Percentiles rank a stretch among this genome's conserved stretches.
These are phyloP conservation scores for Aspergillus mulundensis DNA, from an alignment of 495 filamentous ascomycete genomes.

Conservation along the genomic window DNA sequence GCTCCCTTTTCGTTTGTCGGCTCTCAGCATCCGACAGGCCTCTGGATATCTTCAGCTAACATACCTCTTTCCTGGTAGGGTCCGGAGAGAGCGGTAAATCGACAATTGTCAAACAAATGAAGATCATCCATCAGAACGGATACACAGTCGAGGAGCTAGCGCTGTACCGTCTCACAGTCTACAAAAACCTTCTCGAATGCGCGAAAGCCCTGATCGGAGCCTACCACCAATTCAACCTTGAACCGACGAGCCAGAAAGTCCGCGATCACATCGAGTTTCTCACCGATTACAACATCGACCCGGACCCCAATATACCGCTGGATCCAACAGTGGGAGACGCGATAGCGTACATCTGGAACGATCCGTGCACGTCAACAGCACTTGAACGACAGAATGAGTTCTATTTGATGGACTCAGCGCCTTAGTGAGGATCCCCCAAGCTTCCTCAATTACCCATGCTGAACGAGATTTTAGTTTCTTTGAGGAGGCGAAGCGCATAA, in stretches of 20 bases:
- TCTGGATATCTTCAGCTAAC: constrained; percentile 6
- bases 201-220: constrained; percentile 85
- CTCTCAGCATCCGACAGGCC: background rate
- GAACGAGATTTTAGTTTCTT: constrained; percentile 68
- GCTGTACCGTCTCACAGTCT: constrained; percentile 90
- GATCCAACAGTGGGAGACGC: constrained; percentile 76
- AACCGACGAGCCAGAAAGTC: constrained; percentile 66
- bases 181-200: constrained; percentile 97
- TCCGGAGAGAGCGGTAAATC: constrained; percentile 99
- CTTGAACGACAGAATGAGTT: constrained; percentile 97
- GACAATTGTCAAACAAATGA: constrained; percentile 99
- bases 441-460: background rate
- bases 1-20: background rate
- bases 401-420: constrained; percentile 98
- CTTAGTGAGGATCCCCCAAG: constrained; percentile 66
- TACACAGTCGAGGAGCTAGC: constrained; percentile 88
- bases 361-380: constrained; percentile 74
- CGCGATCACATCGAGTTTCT: constrained; percentile 73
- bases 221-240: constrained; percentile 82
- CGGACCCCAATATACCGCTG: constrained; percentile 78
- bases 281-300: constrained; percentile 81
- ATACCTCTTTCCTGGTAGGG: constrained; percentile 45
- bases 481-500: constrained; percentile 84
- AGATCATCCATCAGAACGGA: constrained; percentile 97
- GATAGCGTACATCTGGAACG: constrained; percentile 83